These are phyloP conservation scores for Salix udensis DNA, from an alignment of 345 rosid species.

Conservation along the genomic window DNA sequence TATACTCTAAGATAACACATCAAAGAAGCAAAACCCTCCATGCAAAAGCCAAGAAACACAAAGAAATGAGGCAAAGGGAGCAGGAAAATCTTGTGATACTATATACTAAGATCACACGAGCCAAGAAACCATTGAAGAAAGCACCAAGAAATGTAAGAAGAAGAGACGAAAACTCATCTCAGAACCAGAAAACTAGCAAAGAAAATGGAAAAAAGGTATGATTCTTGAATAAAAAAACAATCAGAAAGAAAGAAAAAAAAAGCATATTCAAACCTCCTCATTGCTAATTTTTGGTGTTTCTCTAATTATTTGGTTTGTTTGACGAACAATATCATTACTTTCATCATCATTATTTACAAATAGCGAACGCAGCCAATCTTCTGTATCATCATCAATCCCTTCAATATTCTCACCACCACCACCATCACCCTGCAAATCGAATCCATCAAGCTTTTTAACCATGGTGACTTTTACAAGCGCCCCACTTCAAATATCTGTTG, in stretches of 20 bases:
- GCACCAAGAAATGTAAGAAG: not conserved
- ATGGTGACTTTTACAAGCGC: not conserved
- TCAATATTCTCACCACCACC: not conserved
- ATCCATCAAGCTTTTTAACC: not conserved
- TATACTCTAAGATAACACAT: not conserved
- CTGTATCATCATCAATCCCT: not conserved
- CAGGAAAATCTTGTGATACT: not conserved
- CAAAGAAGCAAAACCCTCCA: not conserved
- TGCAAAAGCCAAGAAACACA: not conserved
- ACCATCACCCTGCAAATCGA: not conserved
- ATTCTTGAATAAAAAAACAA: not conserved
- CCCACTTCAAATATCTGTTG: not conserved
- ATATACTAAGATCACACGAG: not conserved
- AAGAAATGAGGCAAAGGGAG: not conserved
- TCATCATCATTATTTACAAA: not conserved
- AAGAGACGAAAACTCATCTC: not conserved
- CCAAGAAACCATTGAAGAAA: not conserved
- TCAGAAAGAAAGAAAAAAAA: not conserved
- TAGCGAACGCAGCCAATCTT: not conserved
- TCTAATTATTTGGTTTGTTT: not conserved
- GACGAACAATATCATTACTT: not conserved
- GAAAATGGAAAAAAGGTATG: not conserved
- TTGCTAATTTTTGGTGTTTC: not conserved
- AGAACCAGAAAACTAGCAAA: not conserved
- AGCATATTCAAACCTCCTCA: constrained; percentile 1